These are phyloP conservation scores for Pyrus bretschneideri DNA, from an alignment of 306 rosid species.

Conservation along the genomic window DNA sequence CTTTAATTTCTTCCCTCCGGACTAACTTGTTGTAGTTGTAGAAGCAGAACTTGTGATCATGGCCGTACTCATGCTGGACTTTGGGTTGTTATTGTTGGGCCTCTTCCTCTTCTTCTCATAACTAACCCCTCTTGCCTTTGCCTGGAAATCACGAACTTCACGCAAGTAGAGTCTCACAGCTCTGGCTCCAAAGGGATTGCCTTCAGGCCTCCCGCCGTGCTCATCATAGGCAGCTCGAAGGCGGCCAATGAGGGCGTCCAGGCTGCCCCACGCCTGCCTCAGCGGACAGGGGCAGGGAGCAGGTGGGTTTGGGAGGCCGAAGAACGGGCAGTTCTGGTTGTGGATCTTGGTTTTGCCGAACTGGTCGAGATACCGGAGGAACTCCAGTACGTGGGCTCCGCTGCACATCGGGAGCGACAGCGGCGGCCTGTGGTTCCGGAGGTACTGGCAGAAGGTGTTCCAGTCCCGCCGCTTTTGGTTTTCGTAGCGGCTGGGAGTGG, in stretches of 20 bases:
- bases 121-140: slow-evolving; percentile 84
- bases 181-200: slow-evolving; percentile 70
- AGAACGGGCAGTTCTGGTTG: slow-evolving; percentile 72
- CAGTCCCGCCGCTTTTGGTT: slow-evolving; percentile 90
- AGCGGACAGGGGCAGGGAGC: slow-evolving; percentile 92
- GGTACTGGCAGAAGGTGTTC: slow-evolving; percentile 94
- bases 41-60: background rate
- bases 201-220: slow-evolving; percentile 54
- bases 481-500: slow-evolving; percentile 79
- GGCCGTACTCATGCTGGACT: background rate
- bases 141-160: slow-evolving; percentile 87
- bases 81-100: slow-evolving; percentile 30
- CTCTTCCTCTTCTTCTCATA: slow-evolving; percentile 90
- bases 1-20: background rate
- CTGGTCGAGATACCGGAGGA: slow-evolving; percentile 83
- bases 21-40: background rate
- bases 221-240: slow-evolving; percentile 92
- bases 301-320: slow-evolving; percentile 77
- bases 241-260: slow-evolving; percentile 89
- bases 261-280: slow-evolving; percentile 96
- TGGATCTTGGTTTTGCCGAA: slow-evolving; percentile 94
- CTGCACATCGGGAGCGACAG: slow-evolving; percentile 51
- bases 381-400: slow-evolving; percentile 78
- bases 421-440: slow-evolving; percentile 75
- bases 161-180: slow-evolving; percentile 66